Evolutionary conservation across 164 flowering plant genomes (phyloP).

Genomic region (Santalum album): DNA sequence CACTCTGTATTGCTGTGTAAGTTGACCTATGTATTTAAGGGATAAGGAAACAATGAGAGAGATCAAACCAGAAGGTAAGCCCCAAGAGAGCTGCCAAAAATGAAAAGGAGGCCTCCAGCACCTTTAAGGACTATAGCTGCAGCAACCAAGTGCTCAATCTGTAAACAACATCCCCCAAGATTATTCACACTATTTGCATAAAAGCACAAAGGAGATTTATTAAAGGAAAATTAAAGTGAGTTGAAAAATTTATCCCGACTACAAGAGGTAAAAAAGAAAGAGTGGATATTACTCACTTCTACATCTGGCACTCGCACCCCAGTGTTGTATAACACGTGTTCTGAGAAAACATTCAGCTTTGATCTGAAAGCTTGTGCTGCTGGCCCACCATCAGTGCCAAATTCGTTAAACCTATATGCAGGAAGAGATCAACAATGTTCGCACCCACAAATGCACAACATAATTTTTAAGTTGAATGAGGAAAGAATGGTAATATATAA

Average conservation of each 20-base stretch:
- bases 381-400: slow-evolving; percentile 35
- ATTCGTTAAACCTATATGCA: slow-evolving; percentile 28
- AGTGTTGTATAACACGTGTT: neutral
- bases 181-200: neutral
- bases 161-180: slow-evolving; percentile 12
- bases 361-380: slow-evolving; percentile 27
- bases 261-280: neutral
- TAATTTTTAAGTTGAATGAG: too few relatives aligned
- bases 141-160: slow-evolving; percentile 51
- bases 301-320: slow-evolving; percentile 51
- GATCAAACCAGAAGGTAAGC: slow-evolving; percentile 65
- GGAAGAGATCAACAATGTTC: too few relatives aligned
- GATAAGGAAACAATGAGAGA: too few relatives aligned
- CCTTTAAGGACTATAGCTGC: slow-evolving; percentile 43
- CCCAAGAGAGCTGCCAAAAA: slow-evolving; percentile 68
- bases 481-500: too few relatives aligned
- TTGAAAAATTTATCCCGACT: too few relatives aligned
- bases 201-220: slow-evolving; percentile 1
- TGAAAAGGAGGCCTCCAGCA: slow-evolving; percentile 58
- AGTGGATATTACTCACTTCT: slow-evolving; percentile 36
- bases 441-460: too few relatives aligned
- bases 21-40: neutral
- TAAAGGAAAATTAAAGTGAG: neutral
- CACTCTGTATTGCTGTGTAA: neutral
- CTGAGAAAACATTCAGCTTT: slow-evolving; percentile 14